A percentile compares a stretch with the other conserved stretches of the same genome.
phyloP scores from a whole-genome alignment of 768 basidiomycete species.

The Leccinum longicurvipes region DNA sequence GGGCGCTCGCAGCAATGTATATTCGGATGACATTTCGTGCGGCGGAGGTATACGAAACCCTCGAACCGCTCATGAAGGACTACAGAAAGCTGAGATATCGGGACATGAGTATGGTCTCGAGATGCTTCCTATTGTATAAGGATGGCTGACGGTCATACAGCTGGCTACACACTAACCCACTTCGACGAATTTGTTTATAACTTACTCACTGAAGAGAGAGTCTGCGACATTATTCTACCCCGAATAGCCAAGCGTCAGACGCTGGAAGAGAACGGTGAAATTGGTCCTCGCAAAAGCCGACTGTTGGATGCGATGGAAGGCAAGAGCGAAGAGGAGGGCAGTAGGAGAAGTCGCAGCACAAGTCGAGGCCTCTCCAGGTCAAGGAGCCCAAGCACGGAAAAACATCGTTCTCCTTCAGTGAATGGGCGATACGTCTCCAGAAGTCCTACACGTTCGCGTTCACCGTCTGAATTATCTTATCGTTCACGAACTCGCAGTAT shows the following conservation, averaged over 20 bases:
- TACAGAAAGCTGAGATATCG: slow-evolving; percentile 84
- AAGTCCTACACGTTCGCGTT: slow-evolving; percentile 50
- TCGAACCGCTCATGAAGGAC: slow-evolving; percentile 94
- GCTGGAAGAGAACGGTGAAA: slow-evolving; percentile 88
- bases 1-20: slow-evolving; percentile 91
- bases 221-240: slow-evolving; percentile 95
- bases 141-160: slow-evolving; percentile 38
- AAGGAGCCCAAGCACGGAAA: slow-evolving; percentile 22
- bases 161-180: slow-evolving; percentile 78
- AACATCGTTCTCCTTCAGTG: slow-evolving; percentile 39
- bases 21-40: slow-evolving; percentile 92
- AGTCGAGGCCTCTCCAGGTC: slow-evolving; percentile 25
- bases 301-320: slow-evolving; percentile 88
- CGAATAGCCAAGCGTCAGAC: slow-evolving; percentile 81
- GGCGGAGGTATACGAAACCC: slow-evolving; percentile 85
- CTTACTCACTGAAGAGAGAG: slow-evolving; percentile 83
- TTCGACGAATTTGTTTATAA: slow-evolving; percentile 92
- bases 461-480: slow-evolving; percentile 39
- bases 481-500: slow-evolving; percentile 60
- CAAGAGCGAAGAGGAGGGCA: slow-evolving; percentile 49
- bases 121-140: not conserved
- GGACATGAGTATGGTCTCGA: slow-evolving; percentile 62
- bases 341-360: slow-evolving; percentile 38
- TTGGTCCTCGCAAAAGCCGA: slow-evolving; percentile 80
- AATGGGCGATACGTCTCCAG: slow-evolving; percentile 61